A percentile compares a stretch with the other conserved stretches of the same genome.
Conservation (phyloP, 371 early-diverging fungal species). For the Saksenaea oblongispora region DNA sequence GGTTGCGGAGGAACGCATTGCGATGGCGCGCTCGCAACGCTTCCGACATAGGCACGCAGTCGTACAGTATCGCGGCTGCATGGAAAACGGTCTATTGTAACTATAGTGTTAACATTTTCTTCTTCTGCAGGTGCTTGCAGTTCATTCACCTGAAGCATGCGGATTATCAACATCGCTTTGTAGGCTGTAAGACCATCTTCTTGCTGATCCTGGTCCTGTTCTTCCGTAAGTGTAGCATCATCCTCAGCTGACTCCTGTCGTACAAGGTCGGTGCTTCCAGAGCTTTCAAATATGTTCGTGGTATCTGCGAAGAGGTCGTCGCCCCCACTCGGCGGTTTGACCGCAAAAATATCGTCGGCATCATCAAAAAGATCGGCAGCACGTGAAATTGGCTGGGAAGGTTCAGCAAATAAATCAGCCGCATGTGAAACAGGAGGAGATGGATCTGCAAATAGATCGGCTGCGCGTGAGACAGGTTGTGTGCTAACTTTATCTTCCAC, state of each 20-base stretch:
- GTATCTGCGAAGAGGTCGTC: background rate
- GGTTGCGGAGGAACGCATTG: slow-evolving; percentile 18
- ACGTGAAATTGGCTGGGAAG: background rate
- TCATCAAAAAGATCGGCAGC: slow-evolving; percentile 10
- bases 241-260: background rate
- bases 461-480: slow-evolving; percentile 6
- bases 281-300: background rate
- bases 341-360: slow-evolving; percentile 9
- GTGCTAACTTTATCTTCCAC: background rate
- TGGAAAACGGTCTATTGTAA: slow-evolving; percentile 38
- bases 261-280: background rate
- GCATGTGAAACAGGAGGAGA: background rate
- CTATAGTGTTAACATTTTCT: background rate
- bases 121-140: background rate
- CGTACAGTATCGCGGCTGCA: slow-evolving; percentile 35
- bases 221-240: background rate
- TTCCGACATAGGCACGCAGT: slow-evolving; percentile 6
- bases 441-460: slow-evolving; percentile 26
- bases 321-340: background rate
- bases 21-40: slow-evolving; percentile 1
- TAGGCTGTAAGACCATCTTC: slow-evolving; percentile 31
- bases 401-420: slow-evolving; percentile 15
- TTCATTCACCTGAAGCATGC: slow-evolving; percentile 42
- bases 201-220: background rate
- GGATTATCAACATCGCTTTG: slow-evolving; percentile 42